A percentile compares a stretch with the other conserved stretches of the same genome.
These are phyloP conservation scores for Xanthoconium separans DNA, from an alignment of 1,284 basidiomycete species.

Conservation along the genomic window DNA sequence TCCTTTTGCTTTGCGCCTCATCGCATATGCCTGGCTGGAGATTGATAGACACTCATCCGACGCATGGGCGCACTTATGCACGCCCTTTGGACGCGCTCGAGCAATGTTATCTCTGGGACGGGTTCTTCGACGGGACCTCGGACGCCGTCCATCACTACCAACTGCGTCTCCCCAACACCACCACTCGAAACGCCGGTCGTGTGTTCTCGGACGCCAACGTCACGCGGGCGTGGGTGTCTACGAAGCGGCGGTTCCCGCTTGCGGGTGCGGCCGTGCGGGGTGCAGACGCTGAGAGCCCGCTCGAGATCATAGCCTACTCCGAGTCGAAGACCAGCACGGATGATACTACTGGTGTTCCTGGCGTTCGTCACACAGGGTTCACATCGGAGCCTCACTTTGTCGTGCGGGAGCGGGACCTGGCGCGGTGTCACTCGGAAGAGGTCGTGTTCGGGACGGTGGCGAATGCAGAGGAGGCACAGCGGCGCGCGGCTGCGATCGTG, in stretches of 20 bases:
- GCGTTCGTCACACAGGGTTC: background rate
- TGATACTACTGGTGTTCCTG: too few relatives aligned
- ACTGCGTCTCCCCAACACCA: conserved; percentile 4
- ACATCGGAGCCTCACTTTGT: conserved; percentile 10
- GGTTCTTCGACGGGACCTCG: conserved; percentile 10
- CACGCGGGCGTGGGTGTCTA: conserved; percentile 17
- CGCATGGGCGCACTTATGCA: conserved; percentile 11
- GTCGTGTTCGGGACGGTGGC: conserved; percentile 6
- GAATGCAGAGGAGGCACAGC: conserved; percentile 11
- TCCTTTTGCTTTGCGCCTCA: too few relatives aligned
- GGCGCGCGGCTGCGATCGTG: conserved; percentile 5
- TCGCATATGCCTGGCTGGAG: too few relatives aligned
- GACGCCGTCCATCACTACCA: conserved; percentile 11
- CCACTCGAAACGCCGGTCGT: conserved; percentile 2
- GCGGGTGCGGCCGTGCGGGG: conserved; percentile 11
- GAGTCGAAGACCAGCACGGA: too few relatives aligned
- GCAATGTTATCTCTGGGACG: conserved; percentile 8
- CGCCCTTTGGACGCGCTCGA: conserved; percentile 14
- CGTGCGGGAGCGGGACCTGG: conserved; percentile 19
- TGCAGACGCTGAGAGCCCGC: background rate
- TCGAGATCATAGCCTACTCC: too few relatives aligned
- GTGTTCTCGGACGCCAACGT: conserved; percentile 18
- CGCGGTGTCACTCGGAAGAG: too few relatives aligned
- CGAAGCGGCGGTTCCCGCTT: conserved; percentile 21
- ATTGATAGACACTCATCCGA: too few relatives aligned